phyloP scores from a whole-genome alignment of 2,329 filamentous ascomycete genomes.

The Hypoxylon sp. region DNA sequence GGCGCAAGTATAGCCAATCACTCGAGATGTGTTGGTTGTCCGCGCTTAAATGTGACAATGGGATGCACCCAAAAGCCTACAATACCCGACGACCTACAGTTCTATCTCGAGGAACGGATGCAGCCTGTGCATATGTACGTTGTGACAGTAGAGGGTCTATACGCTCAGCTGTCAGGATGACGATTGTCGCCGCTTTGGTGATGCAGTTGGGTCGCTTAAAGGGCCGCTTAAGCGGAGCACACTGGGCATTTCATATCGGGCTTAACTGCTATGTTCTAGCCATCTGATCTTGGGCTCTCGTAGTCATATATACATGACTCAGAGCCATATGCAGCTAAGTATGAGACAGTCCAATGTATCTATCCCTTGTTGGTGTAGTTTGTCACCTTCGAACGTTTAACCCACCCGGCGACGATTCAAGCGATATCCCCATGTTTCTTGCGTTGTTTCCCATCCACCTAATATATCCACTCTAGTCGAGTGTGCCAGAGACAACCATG shows the following conservation, averaged over 20 bases:
- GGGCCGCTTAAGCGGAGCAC: slow-evolving; percentile 30
- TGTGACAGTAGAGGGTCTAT: background rate
- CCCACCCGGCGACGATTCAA: background rate
- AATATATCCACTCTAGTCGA: background rate
- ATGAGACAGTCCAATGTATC: slow-evolving; percentile 5
- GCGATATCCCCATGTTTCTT: background rate
- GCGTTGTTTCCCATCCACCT: background rate
- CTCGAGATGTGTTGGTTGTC: background rate
- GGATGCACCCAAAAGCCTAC: slow-evolving; percentile 3
- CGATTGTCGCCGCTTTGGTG: slow-evolving; percentile 24
- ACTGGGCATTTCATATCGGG: slow-evolving; percentile 1
- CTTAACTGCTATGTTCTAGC: background rate
- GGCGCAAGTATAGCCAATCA: slow-evolving; percentile 28
- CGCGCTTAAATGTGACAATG: slow-evolving; percentile 19
- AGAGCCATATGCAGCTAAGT: slow-evolving; percentile 4
- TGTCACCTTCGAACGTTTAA: background rate
- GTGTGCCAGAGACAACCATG: background rate
- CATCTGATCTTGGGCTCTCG: background rate
- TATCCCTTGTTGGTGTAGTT: slow-evolving; percentile 5
- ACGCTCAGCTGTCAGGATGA: slow-evolving; percentile 1
- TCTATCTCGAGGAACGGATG: background rate
- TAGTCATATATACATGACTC: slow-evolving; percentile 21
- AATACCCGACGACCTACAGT: slow-evolving; percentile 1
- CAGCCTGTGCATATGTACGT: slow-evolving; percentile 1
- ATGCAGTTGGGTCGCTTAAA: slow-evolving; percentile 25